Evolutionary conservation across 2,329 filamentous ascomycete species (phyloP).

Genomic region (Microdochium paspali): DNA sequence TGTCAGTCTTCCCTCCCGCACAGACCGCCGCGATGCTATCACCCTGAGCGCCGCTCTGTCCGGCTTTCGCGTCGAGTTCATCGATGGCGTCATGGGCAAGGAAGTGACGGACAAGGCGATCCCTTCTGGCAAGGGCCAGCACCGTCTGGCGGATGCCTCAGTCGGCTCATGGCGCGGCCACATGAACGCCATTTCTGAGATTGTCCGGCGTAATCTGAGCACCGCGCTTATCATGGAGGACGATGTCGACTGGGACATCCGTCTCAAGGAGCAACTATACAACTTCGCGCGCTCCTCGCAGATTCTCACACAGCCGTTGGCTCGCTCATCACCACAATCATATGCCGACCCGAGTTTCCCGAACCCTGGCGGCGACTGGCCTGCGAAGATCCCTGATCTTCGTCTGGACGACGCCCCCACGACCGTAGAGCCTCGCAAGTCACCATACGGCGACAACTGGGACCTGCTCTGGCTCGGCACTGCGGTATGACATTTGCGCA

Average conservation of each 20-base stretch:
- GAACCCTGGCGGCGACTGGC: slow-evolving; percentile 10
- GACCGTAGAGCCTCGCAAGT: slow-evolving; percentile 5
- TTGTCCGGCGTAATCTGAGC: slow-evolving; percentile 33
- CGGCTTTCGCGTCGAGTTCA: slow-evolving; percentile 21
- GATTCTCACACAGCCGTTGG: slow-evolving; percentile 22
- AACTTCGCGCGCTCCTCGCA: slow-evolving; percentile 26
- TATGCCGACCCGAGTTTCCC: slow-evolving; percentile 16
- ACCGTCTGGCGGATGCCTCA: slow-evolving; percentile 5
- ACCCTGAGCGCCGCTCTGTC: slow-evolving; percentile 23
- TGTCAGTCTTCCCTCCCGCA: slow-evolving; percentile 24
- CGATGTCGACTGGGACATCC: slow-evolving; percentile 48
- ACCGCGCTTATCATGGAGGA: slow-evolving; percentile 46
- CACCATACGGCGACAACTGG: slow-evolving; percentile 41
- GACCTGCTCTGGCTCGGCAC: slow-evolving; percentile 43
- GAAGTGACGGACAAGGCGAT: slow-evolving; percentile 13
- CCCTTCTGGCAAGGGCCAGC: slow-evolving; percentile 4
- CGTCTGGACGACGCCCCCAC: slow-evolving; percentile 10
- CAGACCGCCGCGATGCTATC: slow-evolving; percentile 25
- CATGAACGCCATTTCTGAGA: slow-evolving; percentile 17
- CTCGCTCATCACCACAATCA: not conserved
- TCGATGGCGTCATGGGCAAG: slow-evolving; percentile 21
- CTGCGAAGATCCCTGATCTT: slow-evolving; percentile 6
- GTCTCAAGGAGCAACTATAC: slow-evolving; percentile 35
- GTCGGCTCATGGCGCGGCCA: slow-evolving; percentile 19
- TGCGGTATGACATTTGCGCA: slow-evolving; percentile 28